A percentile compares a stretch with the other conserved stretches of the same genome.
phyloP scores from a whole-genome alignment of 306 rosid genomes.

The Spatholobus suberectus region DNA sequence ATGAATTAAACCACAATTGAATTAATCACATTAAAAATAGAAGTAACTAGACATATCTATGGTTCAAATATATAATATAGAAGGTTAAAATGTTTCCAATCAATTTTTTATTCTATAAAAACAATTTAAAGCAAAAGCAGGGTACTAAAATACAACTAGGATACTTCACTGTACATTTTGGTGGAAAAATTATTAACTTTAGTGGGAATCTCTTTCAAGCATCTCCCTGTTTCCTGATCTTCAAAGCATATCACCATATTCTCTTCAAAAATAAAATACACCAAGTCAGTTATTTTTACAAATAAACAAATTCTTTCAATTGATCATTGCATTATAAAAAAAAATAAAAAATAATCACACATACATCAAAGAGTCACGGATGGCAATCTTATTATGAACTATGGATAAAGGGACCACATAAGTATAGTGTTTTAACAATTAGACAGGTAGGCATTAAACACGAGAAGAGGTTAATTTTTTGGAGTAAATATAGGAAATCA shows the following conservation, averaged over 20 bases:
- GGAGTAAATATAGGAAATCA: conserved; percentile 11
- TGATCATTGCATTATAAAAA: conserved; percentile 29
- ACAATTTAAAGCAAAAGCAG: conserved; percentile 25
- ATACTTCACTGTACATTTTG: conserved; percentile 69
- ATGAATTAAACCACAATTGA: conserved; percentile 20
- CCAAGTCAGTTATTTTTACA: conserved; percentile 31
- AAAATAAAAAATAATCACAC: conserved; percentile 9
- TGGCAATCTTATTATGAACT: conserved; percentile 14
- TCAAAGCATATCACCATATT: conserved; percentile 94
- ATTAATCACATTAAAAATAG: conserved; percentile 24
- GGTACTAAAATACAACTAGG: conserved; percentile 31
- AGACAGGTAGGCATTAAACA: conserved; percentile 3
- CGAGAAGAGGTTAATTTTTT: conserved; percentile 3
- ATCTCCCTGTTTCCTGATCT: conserved; percentile 84
- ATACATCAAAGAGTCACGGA: conserved; percentile 13
- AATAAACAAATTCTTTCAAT: conserved; percentile 37
- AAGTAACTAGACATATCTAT: neutral
- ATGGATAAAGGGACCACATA: conserved; percentile 16
- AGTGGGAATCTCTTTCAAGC: conserved; percentile 74
- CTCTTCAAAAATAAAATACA: conserved; percentile 60
- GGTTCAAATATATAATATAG: conserved; percentile 14
- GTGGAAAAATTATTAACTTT: conserved; percentile 58
- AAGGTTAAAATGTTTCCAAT: conserved; percentile 25
- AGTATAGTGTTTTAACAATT: conserved; percentile 7
- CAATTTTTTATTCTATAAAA: neutral